Evolutionary conservation across 306 rosid species (phyloP).

Genomic region (Ormosia semicastrata): DNA sequence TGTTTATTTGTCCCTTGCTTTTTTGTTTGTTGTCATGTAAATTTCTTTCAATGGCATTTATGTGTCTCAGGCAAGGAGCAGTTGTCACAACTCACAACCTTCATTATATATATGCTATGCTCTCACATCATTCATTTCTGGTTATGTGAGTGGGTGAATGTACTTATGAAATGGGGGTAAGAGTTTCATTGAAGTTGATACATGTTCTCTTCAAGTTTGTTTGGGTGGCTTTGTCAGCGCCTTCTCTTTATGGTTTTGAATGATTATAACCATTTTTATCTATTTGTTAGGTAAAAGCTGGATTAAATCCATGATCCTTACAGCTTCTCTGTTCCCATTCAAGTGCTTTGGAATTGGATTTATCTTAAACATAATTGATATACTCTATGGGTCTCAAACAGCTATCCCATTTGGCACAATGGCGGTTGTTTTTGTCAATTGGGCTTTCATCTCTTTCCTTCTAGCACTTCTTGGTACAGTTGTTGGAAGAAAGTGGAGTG

Average conservation of each 20-base stretch:
- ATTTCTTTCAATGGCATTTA: slow-evolving; percentile 1
- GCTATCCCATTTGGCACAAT: slow-evolving; percentile 99
- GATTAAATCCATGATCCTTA: slow-evolving; percentile 97
- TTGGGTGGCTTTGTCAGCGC: slow-evolving; percentile 18
- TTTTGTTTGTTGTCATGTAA: background rate
- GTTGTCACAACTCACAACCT: slow-evolving; percentile 97
- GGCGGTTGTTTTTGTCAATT: slow-evolving; percentile 94
- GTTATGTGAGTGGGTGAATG: slow-evolving; percentile 99
- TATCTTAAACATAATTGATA: slow-evolving; percentile 85
- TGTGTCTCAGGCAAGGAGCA: slow-evolving; percentile 87
- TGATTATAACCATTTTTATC: background rate
- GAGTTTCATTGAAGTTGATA: slow-evolving; percentile 27
- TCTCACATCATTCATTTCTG: slow-evolving; percentile 97
- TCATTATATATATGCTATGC: slow-evolving; percentile 98
- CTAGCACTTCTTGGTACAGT: slow-evolving; percentile 99
- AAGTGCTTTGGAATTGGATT: slow-evolving; percentile 98
- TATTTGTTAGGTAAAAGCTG: slow-evolving; percentile 79
- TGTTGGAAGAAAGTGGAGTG: slow-evolving; percentile 98
- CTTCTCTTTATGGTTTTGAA: slow-evolving; percentile 2
- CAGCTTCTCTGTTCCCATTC: slow-evolving; percentile 96
- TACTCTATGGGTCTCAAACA: slow-evolving; percentile 95
- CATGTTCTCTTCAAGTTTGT: slow-evolving; percentile 11
- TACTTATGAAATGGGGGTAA: slow-evolving; percentile 94
- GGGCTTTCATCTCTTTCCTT: slow-evolving; percentile 99
- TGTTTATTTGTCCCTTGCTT: background rate